Evolutionary conservation across 176 grass and related monocot species (phyloP).

Genomic region (Oropetium thomaeum): DNA sequence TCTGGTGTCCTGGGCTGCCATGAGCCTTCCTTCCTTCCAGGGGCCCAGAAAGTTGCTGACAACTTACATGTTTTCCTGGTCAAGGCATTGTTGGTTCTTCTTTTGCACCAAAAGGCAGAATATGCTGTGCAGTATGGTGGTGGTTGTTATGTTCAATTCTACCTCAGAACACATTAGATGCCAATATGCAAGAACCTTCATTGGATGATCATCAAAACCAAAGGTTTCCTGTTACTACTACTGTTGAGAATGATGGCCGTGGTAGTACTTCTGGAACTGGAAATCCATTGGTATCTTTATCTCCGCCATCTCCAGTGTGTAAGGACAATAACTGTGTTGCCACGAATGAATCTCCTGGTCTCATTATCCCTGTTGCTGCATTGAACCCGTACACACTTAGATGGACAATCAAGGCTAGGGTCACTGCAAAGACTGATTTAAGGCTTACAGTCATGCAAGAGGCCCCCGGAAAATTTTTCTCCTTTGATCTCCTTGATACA

Average conservation of each 20-base stretch:
- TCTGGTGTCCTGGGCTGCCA: neutral
- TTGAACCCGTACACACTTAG: slow-evolving; percentile 65
- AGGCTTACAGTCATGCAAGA: slow-evolving; percentile 35
- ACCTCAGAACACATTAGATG: slow-evolving; percentile 37
- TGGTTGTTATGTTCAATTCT: slow-evolving; percentile 25
- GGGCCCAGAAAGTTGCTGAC: slow-evolving; percentile 11
- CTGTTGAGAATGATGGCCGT: slow-evolving; percentile 26
- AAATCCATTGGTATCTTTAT: slow-evolving; percentile 33
- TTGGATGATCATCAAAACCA: slow-evolving; percentile 51
- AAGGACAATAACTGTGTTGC: slow-evolving; percentile 51
- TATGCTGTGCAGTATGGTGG: slow-evolving; percentile 14
- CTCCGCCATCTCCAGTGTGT: slow-evolving; percentile 52
- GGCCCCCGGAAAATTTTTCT: slow-evolving; percentile 75
- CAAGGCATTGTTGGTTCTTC: slow-evolving; percentile 36
- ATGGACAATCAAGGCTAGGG: slow-evolving; percentile 97
- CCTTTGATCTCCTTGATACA: slow-evolving; percentile 78
- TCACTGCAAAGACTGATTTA: slow-evolving; percentile 61
- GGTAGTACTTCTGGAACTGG: slow-evolving; percentile 44
- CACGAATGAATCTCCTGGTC: slow-evolving; percentile 56
- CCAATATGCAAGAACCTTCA: slow-evolving; percentile 32
- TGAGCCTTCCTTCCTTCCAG: neutral
- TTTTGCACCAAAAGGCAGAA: slow-evolving; percentile 25
- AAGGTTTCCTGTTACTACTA: slow-evolving; percentile 46
- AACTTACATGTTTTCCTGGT: slow-evolving; percentile 19
- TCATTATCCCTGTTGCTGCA: slow-evolving; percentile 55